A percentile compares a stretch with the other conserved stretches of the same genome.
Evolutionary conservation across 495 filamentous ascomycete genomes (phyloP).

Genomic region (Glutinoglossum americanum): DNA sequence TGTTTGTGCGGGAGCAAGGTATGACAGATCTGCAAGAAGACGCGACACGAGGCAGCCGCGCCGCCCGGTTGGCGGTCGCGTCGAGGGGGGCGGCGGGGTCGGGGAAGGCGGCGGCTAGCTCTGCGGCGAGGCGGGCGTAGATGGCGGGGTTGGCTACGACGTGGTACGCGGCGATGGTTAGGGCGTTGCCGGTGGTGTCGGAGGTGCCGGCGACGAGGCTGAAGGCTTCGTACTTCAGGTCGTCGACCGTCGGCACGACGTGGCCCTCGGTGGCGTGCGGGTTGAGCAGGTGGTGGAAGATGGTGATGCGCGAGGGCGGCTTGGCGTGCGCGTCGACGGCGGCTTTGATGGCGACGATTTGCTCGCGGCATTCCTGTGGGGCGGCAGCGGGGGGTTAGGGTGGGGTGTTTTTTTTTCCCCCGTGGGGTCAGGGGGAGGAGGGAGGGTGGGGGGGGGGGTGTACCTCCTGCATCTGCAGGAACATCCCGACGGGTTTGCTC

Average conservation of each 20-base stretch:
- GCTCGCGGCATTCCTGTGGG: background rate
- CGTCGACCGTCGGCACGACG: constrained; percentile 8
- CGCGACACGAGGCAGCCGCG: too few species aligned
- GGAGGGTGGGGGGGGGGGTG: too few species aligned
- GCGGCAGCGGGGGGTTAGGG: too few species aligned
- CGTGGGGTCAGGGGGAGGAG: too few species aligned
- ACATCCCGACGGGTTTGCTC: constrained; percentile 11
- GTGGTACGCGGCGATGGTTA: constrained; percentile 18
- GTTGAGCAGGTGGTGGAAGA: constrained; percentile 14
- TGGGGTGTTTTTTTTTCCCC: too few species aligned
- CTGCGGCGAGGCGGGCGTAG: constrained; percentile 12
- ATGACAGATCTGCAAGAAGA: background rate
- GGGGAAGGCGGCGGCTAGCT: constrained; percentile 18
- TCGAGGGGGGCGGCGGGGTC: too few species aligned
- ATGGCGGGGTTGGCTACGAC: constrained; percentile 16
- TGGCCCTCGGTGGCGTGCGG: constrained; percentile 10
- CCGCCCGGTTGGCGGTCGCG: too few species aligned
- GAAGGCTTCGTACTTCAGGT: constrained; percentile 17
- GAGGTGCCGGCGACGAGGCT: constrained; percentile 16
- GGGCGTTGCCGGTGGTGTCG: constrained; percentile 22
- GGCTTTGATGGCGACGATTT: constrained; percentile 1
- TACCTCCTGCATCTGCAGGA: background rate
- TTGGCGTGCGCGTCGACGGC: constrained; percentile 5
- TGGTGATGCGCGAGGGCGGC: constrained; percentile 7
- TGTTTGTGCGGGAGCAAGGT: too few species aligned